phyloP scores from a whole-genome alignment of 2,329 filamentous ascomycete genomes.

The Blumeriella jaapii region DNA sequence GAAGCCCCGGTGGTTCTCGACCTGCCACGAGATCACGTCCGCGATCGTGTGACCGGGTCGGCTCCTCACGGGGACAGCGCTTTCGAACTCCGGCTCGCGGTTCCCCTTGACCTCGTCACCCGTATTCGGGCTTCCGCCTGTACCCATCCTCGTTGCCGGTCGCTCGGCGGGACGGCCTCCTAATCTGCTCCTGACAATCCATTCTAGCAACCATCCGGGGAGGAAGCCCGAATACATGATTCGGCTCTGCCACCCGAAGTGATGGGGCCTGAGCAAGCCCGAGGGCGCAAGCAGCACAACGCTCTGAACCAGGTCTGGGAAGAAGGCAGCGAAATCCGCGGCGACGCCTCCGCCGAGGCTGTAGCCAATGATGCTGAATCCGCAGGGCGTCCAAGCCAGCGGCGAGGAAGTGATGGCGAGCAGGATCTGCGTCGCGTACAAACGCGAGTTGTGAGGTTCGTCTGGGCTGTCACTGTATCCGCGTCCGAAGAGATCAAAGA shows the following conservation, averaged over 20 bases:
- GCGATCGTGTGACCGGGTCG: slow-evolving; percentile 16
- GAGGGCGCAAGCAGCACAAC: slow-evolving; percentile 70
- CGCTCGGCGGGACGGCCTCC: slow-evolving; percentile 1
- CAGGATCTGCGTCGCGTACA: slow-evolving; percentile 56
- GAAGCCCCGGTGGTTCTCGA: slow-evolving; percentile 44
- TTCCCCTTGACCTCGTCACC: slow-evolving; percentile 14
- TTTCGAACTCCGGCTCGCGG: slow-evolving; percentile 13
- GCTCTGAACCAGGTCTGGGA: slow-evolving; percentile 54
- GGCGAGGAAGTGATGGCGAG: slow-evolving; percentile 52
- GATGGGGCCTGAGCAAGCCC: slow-evolving; percentile 53
- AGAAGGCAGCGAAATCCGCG: slow-evolving; percentile 57
- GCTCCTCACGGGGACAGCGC: slow-evolving; percentile 11
- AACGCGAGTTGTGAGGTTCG: slow-evolving; percentile 47
- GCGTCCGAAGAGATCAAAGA: slow-evolving; percentile 68
- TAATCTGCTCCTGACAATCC: slow-evolving; percentile 10
- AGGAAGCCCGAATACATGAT: slow-evolving; percentile 44
- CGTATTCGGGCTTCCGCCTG: slow-evolving; percentile 7
- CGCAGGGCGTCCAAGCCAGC: slow-evolving; percentile 39
- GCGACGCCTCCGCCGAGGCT: slow-evolving; percentile 68
- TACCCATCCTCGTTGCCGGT: slow-evolving; percentile 3
- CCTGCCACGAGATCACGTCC: slow-evolving; percentile 42
- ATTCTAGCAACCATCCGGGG: slow-evolving; percentile 35
- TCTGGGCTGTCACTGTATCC: slow-evolving; percentile 59
- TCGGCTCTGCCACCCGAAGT: slow-evolving; percentile 38
- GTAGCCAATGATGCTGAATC: slow-evolving; percentile 67